A percentile compares a stretch with the other conserved stretches of the same genome.
phyloP scores from a whole-genome alignment of 345 rosid species.

The Rubroshorea leprosula region DNA sequence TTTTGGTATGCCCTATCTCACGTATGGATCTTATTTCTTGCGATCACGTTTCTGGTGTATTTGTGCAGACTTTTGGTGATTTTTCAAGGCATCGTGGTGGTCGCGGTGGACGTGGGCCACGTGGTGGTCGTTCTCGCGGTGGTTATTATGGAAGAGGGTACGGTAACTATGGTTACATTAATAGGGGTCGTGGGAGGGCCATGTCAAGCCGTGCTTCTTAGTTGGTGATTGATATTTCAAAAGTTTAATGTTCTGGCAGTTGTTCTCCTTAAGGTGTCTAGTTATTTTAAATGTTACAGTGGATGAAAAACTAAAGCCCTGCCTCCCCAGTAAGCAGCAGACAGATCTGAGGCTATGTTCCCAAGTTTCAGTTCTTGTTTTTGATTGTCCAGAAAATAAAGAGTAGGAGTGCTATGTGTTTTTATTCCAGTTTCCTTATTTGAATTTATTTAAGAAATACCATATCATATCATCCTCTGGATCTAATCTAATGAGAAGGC shows the following conservation, averaged over 20 bases:
- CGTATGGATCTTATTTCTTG: too few relatives aligned
- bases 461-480: neutral
- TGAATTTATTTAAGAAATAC: too few relatives aligned
- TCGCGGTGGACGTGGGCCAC: slow-evolving; percentile 24
- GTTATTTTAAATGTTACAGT: neutral
- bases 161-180: slow-evolving; percentile 13
- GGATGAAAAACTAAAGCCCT: neutral
- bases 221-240: neutral
- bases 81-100: slow-evolving; percentile 23
- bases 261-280: neutral
- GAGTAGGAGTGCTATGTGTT: neutral
- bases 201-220: slow-evolving; percentile 1
- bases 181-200: slow-evolving; percentile 26
- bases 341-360: neutral
- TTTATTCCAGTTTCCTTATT: neutral
- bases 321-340: neutral
- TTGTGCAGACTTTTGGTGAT: slow-evolving; percentile 28
- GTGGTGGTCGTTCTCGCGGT: slow-evolving; percentile 28
- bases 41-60: neutral
- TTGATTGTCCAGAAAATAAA: neutral
- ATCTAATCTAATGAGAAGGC: neutral
- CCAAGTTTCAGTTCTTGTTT: neutral
- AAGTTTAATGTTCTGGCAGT: neutral
- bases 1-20: neutral
- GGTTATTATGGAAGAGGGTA: slow-evolving; percentile 18